Evolutionary conservation across 805 yeast species (phyloP), one percentile per base, ranked within the genome.

Genomic region (Barnettozyma sucrosica): DNA sequence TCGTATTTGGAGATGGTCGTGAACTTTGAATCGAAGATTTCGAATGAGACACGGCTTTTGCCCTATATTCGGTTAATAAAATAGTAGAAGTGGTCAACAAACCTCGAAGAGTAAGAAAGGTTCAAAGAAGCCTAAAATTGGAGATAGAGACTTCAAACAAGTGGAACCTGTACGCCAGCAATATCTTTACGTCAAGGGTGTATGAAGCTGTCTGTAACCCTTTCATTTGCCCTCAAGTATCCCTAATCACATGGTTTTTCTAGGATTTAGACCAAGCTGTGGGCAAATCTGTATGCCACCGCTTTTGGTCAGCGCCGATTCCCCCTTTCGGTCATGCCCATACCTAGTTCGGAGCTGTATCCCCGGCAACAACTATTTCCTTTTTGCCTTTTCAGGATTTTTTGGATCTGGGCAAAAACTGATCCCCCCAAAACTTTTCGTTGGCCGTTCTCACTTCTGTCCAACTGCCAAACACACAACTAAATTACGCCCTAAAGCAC

Each of bases 401-500:
- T 25, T 9, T 25, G 28, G 32, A 28, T 28, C 32, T 28, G 32
- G 32, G 32, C 32, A 11, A 28, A n/a, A 11, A 28, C 32, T 28
- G 32, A 7, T 28, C 32, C 7, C 32, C 16, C 32, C 32, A 28
- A 28, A 46, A 46, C 38, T 33, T 46, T 46, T 42, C 40, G 24
- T 30, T 33, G 20, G 23, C 32, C 25, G 26, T 19, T 36, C 41
- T 36, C 34, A 14, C 28, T 41, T 46, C 36, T 10, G 16, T 21
- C 10, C 30, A 11, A 24, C 32, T 32, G 20, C 38, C 40, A 34
- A n/a, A 36, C 21, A 23, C 43, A 37, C n/a, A 14, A 16, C 24
- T 5, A 30, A 11, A 23, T 10, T 7, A 23, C 23, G 25, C n/a
- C 20, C 45, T 32, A 21, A 42, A 37, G 40, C 63, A 56, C 64